These are phyloP conservation scores for Hysterangium stoloniferum DNA, from an alignment of 768 basidiomycete species.

Conservation along the genomic window DNA sequence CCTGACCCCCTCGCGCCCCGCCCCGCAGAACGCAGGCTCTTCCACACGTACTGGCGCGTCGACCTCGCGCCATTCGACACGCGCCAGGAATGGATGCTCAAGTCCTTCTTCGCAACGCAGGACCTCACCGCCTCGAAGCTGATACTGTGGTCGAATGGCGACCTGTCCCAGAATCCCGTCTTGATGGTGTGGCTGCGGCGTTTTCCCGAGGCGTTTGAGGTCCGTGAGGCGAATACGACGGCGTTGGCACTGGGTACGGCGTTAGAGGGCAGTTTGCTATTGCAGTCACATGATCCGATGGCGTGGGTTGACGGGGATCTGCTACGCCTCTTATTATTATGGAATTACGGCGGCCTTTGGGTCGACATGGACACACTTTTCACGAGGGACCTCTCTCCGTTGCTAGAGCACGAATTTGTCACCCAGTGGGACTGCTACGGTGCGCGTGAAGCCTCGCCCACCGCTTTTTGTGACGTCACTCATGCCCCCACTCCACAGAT, in stretches of 20 bases:
- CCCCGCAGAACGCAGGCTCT: conserved; percentile 44
- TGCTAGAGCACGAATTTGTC: conserved; percentile 92
- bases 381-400: conserved; percentile 77
- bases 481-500: conserved; percentile 32
- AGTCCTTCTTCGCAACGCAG: conserved; percentile 93
- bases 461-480: background rate
- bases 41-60: conserved; percentile 91
- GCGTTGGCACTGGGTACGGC: conserved; percentile 67
- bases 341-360: conserved; percentile 92
- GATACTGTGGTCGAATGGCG: conserved; percentile 90
- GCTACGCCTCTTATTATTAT: conserved; percentile 78
- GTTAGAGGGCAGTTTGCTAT: conserved; percentile 54
- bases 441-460: conserved; percentile 28
- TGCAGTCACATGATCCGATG: conserved; percentile 60
- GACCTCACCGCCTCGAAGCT: conserved; percentile 53
- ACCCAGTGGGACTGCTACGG: conserved; percentile 99
- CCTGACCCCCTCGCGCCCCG: conserved; percentile 16
- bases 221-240: conserved; percentile 62
- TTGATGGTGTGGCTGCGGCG: conserved; percentile 49
- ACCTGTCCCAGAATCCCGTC: conserved; percentile 48
- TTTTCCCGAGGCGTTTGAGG: conserved; percentile 65
- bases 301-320: conserved; percentile 97
- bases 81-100: conserved; percentile 86
- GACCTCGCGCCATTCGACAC: conserved; percentile 77
- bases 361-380: conserved; percentile 95